phyloP scores from a whole-genome alignment of 345 rosid species.

The Arabidopsis thaliana region DNA sequence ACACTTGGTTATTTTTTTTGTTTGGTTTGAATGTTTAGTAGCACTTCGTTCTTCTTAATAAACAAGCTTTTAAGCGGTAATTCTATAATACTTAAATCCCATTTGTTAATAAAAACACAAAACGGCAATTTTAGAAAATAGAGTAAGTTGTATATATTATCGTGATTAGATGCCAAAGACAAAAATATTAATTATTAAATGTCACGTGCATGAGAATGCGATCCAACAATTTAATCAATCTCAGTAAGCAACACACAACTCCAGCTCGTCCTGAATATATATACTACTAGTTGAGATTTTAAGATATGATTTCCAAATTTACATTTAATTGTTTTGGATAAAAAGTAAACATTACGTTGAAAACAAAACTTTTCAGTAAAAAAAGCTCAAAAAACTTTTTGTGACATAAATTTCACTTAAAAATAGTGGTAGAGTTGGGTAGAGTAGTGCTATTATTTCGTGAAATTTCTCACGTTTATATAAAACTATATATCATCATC shows the following conservation, averaged over 20 bases:
- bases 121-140: neutral
- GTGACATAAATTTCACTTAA: neutral
- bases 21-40: no score
- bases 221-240: constrained; percentile 17
- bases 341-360: neutral
- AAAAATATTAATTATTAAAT: constrained; percentile 1
- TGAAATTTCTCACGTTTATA: neutral
- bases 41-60: no score
- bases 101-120: neutral
- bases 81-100: neutral
- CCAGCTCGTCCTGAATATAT: constrained; percentile 4
- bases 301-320: neutral
- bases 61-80: neutral
- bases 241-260: constrained; percentile 3
- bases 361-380: neutral
- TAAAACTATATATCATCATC: neutral
- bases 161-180: constrained; percentile 10
- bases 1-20: no score
- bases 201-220: neutral
- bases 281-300: neutral
- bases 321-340: neutral
- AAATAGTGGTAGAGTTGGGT: neutral
- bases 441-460: neutral
- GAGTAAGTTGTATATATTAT: constrained; percentile 1
- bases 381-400: neutral